Base-by-base conservation (phyloP, 169 alveolate species). In the Plasmodium gonderi region DNA sequence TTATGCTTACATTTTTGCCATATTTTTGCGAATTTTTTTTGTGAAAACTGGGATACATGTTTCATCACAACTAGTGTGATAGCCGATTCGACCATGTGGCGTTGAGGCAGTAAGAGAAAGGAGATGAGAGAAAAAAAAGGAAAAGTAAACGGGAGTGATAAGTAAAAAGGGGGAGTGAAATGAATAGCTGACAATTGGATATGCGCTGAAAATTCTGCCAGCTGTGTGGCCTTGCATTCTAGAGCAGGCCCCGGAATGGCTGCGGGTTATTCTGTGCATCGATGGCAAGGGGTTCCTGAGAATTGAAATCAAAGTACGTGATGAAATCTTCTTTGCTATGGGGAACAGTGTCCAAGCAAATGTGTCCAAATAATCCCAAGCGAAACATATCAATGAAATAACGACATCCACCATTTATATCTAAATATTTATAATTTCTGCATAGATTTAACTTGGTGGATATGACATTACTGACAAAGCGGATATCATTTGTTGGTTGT, bases 401-500 rank as follows among this genome's bases (percentile, higher is more conserved):
- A 14, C 87, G 78, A 42, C 93, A 87, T 6, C 93, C 93, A 14
- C 93, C 93, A 87, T 87, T 87, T 29, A 87, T 87, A 65, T 87
- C 93, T n/a, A 87, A 65, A 36, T 75, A 87, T 44, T 74, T 87
- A 75, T 87, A 87, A 87, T 87, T 87, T 36, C 93, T 51, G 45
- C 85, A 87, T 33, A 87, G 79, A 60, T 87, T 87, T 78, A 87
- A 9, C 45, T 87, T 87, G 0, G 93, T 87, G 5, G 93, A 54
- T 23, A 87, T 87, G 29, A 87, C 87, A 75, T 87, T 87, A 42
- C 80, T 38, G 12, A 87, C 87, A 49, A 75, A 87, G 7, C 93
- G 85, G 3, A 97, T 79, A 65, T 95, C 97, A 78, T 98, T 98
- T 23, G 96, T 85, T 12, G 98, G 98, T 23, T 78, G 87, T 17